phyloP scores from a whole-genome alignment of 768 basidiomycete genomes.

The Rhizopogon vinicolor region DNA sequence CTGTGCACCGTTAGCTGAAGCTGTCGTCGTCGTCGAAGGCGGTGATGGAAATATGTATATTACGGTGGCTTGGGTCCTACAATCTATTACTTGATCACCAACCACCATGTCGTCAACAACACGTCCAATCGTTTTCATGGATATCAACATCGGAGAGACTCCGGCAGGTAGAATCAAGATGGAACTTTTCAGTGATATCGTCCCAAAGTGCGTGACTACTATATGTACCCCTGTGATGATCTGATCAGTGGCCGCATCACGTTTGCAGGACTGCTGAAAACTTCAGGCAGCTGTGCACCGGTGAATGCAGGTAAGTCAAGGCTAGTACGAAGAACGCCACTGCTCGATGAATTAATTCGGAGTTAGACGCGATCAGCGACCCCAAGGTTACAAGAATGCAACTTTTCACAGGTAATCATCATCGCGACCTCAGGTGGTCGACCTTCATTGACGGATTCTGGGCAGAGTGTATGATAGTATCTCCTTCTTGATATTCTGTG shows the following conservation, averaged over 20 bases:
- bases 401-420: constrained; percentile 80
- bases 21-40: neutral
- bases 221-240: neutral
- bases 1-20: neutral
- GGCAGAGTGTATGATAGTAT: constrained; percentile 61
- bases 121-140: constrained; percentile 95
- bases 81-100: neutral
- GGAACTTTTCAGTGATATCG: constrained; percentile 94
- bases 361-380: constrained; percentile 54
- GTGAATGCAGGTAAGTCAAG: constrained; percentile 76
- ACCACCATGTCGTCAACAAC: constrained; percentile 39
- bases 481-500: neutral
- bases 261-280: constrained; percentile 87
- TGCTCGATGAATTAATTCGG: constrained; percentile 10
- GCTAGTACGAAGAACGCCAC: neutral
- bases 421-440: neutral
- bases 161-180: constrained; percentile 94
- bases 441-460: constrained; percentile 7
- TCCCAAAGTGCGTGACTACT: constrained; percentile 69
- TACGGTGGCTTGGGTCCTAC: neutral
- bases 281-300: constrained; percentile 95
- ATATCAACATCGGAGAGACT: constrained; percentile 94
- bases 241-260: neutral
- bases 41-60: neutral
- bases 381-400: constrained; percentile 89